phyloP scores from a whole-genome alignment of 2,329 filamentous ascomycete species.

The Colletotrichum incanum region DNA sequence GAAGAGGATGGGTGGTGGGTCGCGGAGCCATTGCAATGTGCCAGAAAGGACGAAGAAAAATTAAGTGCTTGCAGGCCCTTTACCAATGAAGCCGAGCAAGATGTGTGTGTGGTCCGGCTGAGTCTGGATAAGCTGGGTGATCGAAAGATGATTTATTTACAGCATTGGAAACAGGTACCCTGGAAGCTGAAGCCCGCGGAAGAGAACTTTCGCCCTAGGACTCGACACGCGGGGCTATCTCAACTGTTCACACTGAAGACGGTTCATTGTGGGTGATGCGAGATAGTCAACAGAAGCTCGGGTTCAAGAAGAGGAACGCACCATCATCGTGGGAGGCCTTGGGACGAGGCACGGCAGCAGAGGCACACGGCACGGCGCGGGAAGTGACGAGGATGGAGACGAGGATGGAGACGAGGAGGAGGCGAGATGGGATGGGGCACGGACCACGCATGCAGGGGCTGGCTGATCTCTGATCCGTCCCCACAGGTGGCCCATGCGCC shows the following conservation, averaged over 20 bases:
- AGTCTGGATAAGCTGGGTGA: neutral
- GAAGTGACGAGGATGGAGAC: too few relatives aligned
- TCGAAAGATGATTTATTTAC: neutral
- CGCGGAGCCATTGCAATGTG: neutral
- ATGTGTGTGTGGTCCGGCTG: neutral
- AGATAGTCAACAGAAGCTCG: too few relatives aligned
- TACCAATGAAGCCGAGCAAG: neutral
- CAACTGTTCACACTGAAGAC: rapidly evolving
- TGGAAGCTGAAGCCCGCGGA: neutral
- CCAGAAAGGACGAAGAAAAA: neutral
- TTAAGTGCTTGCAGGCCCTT: neutral
- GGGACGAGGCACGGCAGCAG: too few relatives aligned
- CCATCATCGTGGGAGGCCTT: too few relatives aligned
- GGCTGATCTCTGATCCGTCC: neutral
- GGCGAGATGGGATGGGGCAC: neutral
- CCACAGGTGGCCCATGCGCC: neutral
- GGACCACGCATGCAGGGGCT: neutral
- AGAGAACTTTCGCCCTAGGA: neutral
- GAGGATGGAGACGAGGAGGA: too few relatives aligned
- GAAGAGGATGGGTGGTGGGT: neutral
- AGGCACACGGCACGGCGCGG: too few relatives aligned
- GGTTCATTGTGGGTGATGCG: neutral
- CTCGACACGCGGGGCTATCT: neutral
- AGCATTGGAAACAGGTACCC: neutral
- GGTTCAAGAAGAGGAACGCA: neutral